phyloP scores from a whole-genome alignment of 1,139 yeast species.

The Petasospora fabianii region DNA sequence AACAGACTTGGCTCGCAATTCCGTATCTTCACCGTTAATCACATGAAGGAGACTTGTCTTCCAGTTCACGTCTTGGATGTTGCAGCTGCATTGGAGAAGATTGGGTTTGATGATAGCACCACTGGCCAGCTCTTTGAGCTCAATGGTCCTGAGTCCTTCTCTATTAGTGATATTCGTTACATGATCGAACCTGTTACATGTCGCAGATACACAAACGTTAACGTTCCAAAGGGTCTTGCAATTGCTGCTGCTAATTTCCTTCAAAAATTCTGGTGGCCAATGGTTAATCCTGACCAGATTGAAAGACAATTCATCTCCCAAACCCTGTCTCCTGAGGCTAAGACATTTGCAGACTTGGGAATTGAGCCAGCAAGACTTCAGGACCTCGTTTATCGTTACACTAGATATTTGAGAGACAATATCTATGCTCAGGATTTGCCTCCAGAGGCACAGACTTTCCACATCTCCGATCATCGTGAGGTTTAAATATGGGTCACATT shows the following conservation, averaged over 20 bases:
- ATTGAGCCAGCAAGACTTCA: conserved; percentile 67
- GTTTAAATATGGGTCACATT: too few species aligned
- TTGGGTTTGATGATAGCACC: conserved; percentile 80
- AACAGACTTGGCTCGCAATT: conserved; percentile 52
- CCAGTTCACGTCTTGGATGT: conserved; percentile 82
- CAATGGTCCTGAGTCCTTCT: conserved; percentile 65
- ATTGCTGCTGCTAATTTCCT: conserved; percentile 44
- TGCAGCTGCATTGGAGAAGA: conserved; percentile 72
- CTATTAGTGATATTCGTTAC: conserved; percentile 64
- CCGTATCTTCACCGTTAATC: conserved; percentile 61
- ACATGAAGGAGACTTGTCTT: conserved; percentile 57
- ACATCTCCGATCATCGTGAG: conserved; percentile 7
- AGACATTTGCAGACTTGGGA: conserved; percentile 70
- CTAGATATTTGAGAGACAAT: conserved; percentile 26
- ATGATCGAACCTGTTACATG: conserved; percentile 61
- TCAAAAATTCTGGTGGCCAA: conserved; percentile 66
- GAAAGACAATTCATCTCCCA: conserved; percentile 76
- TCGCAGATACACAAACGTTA: conserved; percentile 39
- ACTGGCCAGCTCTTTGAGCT: conserved; percentile 75
- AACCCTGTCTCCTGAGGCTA: conserved; percentile 54
- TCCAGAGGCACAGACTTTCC: conserved; percentile 25
- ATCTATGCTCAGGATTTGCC: conserved; percentile 30
- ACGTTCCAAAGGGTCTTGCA: conserved; percentile 52
- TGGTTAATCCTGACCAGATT: conserved; percentile 69
- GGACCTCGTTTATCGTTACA: conserved; percentile 61